phyloP scores from a whole-genome alignment of 192 early-diverging fungal species.

The Dimargaris verticillata region DNA sequence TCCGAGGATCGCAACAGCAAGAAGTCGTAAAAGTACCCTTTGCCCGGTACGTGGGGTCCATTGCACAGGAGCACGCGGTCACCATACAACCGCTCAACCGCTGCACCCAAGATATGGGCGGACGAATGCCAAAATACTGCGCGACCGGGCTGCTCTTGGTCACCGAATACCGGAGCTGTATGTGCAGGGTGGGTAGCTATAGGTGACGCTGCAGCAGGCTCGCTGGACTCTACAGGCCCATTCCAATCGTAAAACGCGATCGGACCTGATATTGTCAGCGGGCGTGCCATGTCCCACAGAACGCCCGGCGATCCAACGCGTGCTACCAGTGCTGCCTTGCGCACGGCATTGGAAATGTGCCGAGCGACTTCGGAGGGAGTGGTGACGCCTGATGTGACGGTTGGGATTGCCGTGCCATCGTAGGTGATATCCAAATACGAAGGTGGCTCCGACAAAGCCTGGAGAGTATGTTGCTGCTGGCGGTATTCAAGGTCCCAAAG shows the following conservation, averaged over 20 bases:
- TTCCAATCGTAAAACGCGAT: background rate
- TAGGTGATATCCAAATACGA: background rate
- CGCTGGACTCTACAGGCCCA: background rate
- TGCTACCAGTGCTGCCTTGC: background rate
- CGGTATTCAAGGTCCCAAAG: background rate
- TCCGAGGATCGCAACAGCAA: constrained; percentile 27
- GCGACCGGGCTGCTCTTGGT: background rate
- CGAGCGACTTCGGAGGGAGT: background rate
- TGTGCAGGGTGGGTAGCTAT: background rate
- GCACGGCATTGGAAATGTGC: background rate
- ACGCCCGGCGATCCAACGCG: background rate
- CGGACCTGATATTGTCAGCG: background rate
- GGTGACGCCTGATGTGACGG: background rate
- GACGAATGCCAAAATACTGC: constrained; percentile 39
- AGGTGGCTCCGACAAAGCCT: background rate
- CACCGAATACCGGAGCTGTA: background rate
- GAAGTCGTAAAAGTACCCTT: constrained; percentile 70
- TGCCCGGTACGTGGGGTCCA: constrained; percentile 45
- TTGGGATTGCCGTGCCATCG: background rate
- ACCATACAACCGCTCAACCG: constrained; percentile 51
- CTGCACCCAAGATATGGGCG: constrained; percentile 54
- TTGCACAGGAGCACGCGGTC: constrained; percentile 47
- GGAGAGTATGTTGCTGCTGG: background rate
- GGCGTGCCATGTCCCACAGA: background rate
- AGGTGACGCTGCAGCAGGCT: background rate